These are phyloP conservation scores for Leccinellum albellum DNA, from an alignment of 768 basidiomycete genomes.

Conservation along the genomic window DNA sequence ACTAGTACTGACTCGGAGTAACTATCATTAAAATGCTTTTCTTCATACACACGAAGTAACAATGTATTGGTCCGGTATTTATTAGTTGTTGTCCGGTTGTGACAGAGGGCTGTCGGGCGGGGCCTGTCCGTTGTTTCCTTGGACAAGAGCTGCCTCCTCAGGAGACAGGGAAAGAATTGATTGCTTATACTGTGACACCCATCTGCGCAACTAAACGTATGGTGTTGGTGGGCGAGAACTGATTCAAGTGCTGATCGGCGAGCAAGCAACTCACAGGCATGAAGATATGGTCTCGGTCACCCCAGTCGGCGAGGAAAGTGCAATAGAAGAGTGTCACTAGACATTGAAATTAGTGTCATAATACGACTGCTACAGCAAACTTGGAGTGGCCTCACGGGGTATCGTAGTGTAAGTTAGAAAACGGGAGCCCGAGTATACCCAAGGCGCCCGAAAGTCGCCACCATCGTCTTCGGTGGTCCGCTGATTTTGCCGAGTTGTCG, in stretches of 20 bases:
- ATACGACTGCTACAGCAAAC: background rate
- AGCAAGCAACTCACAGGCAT: constrained; percentile 47
- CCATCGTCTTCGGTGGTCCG: constrained; percentile 17
- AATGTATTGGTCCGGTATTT: background rate
- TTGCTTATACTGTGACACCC: constrained; percentile 47
- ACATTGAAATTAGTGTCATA: background rate
- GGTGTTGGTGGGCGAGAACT: background rate
- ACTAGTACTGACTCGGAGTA: background rate
- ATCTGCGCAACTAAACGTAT: constrained; percentile 49
- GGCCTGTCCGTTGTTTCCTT: constrained; percentile 1
- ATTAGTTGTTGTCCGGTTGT: constrained; percentile 4
- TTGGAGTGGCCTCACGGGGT: constrained; percentile 42
- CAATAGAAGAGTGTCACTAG: constrained; percentile 54
- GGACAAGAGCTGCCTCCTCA: constrained; percentile 40
- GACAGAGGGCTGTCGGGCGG: background rate
- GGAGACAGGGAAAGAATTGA: constrained; percentile 57
- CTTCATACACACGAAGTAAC: background rate
- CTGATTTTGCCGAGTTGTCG: constrained; percentile 7
- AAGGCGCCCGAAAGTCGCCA: constrained; percentile 54
- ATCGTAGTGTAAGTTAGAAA: constrained; percentile 52
- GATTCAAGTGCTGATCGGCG: background rate
- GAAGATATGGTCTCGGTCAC: constrained; percentile 69
- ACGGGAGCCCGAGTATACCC: constrained; percentile 53
- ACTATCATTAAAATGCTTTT: constrained; percentile 2
- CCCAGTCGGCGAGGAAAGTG: constrained; percentile 63